Evolutionary conservation across 1,284 basidiomycete species (phyloP), one percentile per base, ranked within the genome.

Genomic region (Ustilago sp.): DNA sequence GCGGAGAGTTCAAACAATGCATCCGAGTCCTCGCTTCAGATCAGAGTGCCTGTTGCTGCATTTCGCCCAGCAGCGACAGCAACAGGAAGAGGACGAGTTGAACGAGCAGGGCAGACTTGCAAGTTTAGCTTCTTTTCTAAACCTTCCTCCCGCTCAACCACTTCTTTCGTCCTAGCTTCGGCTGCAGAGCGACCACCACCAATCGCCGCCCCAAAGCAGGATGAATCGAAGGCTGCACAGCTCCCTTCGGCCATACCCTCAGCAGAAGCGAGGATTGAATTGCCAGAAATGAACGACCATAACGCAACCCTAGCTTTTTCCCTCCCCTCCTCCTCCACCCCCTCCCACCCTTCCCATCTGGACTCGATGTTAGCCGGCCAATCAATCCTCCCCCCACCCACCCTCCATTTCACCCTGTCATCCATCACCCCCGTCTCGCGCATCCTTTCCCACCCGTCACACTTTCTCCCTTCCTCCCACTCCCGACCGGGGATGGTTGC

Each of bases 301-400:
- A 17, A 35, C 15, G 65, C 66, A 2, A 55, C 62, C 0, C 45
- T 53, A n/a, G 43, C 43, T 8, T 45, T 19, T 15, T 19, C n/a
- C 43, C n/a, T 51, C 13, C 31, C 51, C 12, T 57, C 13, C 41
- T 47, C 28, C 19, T 32, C 11, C 19, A 12, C 50, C 12, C 23
- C n/a, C 31, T 35, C 9, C 6, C 19, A 6, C 31, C 19, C 28
- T 36, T 35, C 13, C 3, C 28, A 11, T 9, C 17, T 47, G 2
- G 19, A 41, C 7, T 35, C 56, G 28, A 3, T 32, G 47, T 8
- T 41, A 35, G 68, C 4, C 13, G 32, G 47, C 2, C 58, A 77
- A 7, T 77, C 74, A 11, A 77, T 77, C 53, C n/a, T 62, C 0
- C 74, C 74, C 0, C 74, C 69, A 8, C 69, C 74, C 1, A 77